Conservation (phyloP, 2,329 filamentous ascomycete species). For the Cercospora canescens region DNA sequence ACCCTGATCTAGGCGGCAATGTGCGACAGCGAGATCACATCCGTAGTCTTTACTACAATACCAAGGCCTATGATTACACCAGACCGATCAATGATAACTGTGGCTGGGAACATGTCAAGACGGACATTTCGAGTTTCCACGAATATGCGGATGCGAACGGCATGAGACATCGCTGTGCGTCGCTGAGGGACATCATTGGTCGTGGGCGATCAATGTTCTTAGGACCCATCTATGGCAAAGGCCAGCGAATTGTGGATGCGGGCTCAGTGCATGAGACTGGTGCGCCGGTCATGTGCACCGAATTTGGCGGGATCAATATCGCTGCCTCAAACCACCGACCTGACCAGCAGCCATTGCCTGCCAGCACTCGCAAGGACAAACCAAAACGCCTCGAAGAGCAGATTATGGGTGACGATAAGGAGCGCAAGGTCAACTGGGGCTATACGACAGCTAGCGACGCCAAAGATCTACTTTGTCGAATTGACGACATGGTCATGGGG, state of each 20-base stretch:
- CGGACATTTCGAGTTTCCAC: conserved; percentile 67
- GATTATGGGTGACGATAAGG: conserved; percentile 46
- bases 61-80: conserved; percentile 64
- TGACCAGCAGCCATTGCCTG: conserved; percentile 10
- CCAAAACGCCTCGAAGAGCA: conserved; percentile 59
- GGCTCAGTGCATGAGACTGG: conserved; percentile 55
- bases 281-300: conserved; percentile 64
- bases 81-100: conserved; percentile 71
- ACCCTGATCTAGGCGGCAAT: conserved; percentile 58
- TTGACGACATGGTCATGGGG: conserved; percentile 60
- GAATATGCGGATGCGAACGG: conserved; percentile 63
- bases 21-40: conserved; percentile 64
- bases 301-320: conserved; percentile 70
- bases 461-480: conserved; percentile 58
- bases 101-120: conserved; percentile 68
- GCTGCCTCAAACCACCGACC: conserved; percentile 45
- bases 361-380: conserved; percentile 51
- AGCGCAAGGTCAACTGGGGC: conserved; percentile 57
- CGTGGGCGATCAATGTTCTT: conserved; percentile 58
- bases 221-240: conserved; percentile 42
- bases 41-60: conserved; percentile 62
- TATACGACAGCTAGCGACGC: conserved; percentile 66
- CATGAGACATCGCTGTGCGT: conserved; percentile 56
- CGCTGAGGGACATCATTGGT: conserved; percentile 58
- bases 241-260: conserved; percentile 40